Percentiles rank a stretch among this genome's conserved stretches.
phyloP scores from a whole-genome alignment of 371 early-diverging fungal species.

The Dipsacomyces acuminosporus region DNA sequence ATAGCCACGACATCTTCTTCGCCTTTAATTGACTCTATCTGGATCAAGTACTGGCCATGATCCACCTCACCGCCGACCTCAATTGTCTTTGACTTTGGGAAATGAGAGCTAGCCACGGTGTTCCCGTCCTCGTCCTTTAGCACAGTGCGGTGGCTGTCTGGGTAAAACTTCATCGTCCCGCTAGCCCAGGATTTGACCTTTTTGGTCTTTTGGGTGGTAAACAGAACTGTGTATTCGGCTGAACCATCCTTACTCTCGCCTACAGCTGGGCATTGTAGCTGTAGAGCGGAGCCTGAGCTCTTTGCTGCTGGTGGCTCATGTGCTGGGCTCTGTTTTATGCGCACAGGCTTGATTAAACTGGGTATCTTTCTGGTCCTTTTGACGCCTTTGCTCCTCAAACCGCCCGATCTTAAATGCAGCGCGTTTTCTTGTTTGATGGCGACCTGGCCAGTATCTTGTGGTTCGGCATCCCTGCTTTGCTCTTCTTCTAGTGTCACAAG shows the following conservation, averaged over 20 bases:
- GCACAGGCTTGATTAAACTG: slow-evolving; percentile 33
- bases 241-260: background rate
- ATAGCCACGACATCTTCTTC: background rate
- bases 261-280: too few species aligned
- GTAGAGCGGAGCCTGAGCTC: too few species aligned
- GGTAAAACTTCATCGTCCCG: slow-evolving; percentile 13
- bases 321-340: background rate
- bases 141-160: slow-evolving; percentile 6
- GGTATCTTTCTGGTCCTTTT: slow-evolving; percentile 5
- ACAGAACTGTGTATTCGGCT: slow-evolving; percentile 24
- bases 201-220: slow-evolving; percentile 39
- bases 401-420: too few species aligned
- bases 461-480: too few species aligned
- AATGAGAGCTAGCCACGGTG: slow-evolving; percentile 15
- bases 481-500: slow-evolving; percentile 36
- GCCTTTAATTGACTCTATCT: slow-evolving; percentile 24
- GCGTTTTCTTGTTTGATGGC: too few species aligned
- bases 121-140: slow-evolving; percentile 25
- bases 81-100: slow-evolving; percentile 12
- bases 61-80: slow-evolving; percentile 32
- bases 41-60: slow-evolving; percentile 28
- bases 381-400: too few species aligned
- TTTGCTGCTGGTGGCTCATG: too few species aligned
- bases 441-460: too few species aligned
- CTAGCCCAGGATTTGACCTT: slow-evolving; percentile 45